Evolutionary conservation across 2,329 filamentous ascomycete genomes (phyloP).

Genomic region (Endocalyx cinctus): DNA sequence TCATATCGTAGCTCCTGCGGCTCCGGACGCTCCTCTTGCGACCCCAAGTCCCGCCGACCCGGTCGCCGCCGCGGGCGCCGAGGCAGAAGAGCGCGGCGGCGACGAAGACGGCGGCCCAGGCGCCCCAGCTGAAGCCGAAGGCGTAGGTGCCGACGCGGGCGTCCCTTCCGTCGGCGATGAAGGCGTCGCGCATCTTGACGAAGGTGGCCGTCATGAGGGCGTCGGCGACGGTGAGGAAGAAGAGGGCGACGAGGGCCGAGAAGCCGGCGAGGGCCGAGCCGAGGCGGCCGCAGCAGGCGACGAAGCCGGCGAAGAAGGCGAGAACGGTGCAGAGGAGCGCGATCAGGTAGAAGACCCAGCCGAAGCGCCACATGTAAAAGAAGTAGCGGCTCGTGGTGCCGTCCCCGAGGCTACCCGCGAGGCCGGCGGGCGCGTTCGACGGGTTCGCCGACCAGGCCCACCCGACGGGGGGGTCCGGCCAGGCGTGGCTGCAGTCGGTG

Average conservation of each 20-base stretch:
- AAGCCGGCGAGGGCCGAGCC: conserved; percentile 63
- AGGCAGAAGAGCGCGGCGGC: conserved; percentile 64
- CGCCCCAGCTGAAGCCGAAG: conserved; percentile 74
- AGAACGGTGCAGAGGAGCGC: conserved; percentile 71
- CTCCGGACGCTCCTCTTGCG: conserved; percentile 48
- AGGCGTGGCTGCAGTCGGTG: conserved; percentile 58
- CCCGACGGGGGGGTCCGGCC: conserved; percentile 65
- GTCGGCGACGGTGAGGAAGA: conserved; percentile 64
- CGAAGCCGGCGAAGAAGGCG: conserved; percentile 62
- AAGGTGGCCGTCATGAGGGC: conserved; percentile 69
- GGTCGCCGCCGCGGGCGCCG: conserved; percentile 47
- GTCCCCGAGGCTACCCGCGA: conserved; percentile 51
- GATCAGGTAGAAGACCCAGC: conserved; percentile 87
- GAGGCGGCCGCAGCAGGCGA: conserved; percentile 67
- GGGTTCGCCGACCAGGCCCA: conserved; percentile 59
- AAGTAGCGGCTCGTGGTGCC: conserved; percentile 55
- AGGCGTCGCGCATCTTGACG: conserved; percentile 64
- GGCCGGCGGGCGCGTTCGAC: conserved; percentile 34
- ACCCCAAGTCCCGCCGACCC: too few species aligned
- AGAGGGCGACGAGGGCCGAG: conserved; percentile 54
- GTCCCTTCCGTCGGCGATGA: conserved; percentile 48
- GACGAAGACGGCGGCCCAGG: conserved; percentile 62
- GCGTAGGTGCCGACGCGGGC: conserved; percentile 63
- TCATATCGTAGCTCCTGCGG: conserved; percentile 51
- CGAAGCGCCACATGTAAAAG: conserved; percentile 85